Evolutionary conservation across 192 early-diverging fungal species (phyloP).

Genomic region (Backusella liffmaniae): DNA sequence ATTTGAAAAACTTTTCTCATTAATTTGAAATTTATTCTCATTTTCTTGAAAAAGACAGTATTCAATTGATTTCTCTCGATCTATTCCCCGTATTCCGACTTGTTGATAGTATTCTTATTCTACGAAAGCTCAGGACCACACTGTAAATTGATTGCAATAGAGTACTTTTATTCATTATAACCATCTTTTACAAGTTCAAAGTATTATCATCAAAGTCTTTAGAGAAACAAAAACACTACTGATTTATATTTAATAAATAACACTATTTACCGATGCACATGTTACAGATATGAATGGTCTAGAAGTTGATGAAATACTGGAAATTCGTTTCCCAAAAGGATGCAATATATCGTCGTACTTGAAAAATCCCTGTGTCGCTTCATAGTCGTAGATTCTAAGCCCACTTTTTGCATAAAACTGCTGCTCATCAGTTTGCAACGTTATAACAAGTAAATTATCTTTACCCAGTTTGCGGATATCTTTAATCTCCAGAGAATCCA

Average conservation of each 20-base stretch:
- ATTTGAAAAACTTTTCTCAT: no score
- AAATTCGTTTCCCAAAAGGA: not conserved
- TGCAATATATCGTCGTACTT: not conserved
- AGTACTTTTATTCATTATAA: no score
- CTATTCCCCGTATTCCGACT: not conserved
- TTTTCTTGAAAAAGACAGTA: no score
- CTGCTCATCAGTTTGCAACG: not conserved
- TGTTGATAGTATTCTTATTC: not conserved
- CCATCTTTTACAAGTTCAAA: no score
- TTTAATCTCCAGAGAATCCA: not conserved
- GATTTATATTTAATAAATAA: not conserved
- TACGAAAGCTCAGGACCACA: not conserved
- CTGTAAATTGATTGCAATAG: not conserved
- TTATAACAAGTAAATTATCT: not conserved
- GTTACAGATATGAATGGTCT: not conserved
- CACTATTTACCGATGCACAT: not conserved
- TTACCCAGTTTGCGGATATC: not conserved
- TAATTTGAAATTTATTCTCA: no score
- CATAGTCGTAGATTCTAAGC: not conserved
- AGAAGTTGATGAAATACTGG: not conserved
- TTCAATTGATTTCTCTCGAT: no score
- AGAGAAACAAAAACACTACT: no score
- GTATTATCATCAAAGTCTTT: no score
- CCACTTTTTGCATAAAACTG: not conserved
- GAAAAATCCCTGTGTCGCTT: not conserved